Evolutionary conservation across 192 early-diverging fungal species (phyloP).

Genomic region (Allomyces javanicus): DNA sequence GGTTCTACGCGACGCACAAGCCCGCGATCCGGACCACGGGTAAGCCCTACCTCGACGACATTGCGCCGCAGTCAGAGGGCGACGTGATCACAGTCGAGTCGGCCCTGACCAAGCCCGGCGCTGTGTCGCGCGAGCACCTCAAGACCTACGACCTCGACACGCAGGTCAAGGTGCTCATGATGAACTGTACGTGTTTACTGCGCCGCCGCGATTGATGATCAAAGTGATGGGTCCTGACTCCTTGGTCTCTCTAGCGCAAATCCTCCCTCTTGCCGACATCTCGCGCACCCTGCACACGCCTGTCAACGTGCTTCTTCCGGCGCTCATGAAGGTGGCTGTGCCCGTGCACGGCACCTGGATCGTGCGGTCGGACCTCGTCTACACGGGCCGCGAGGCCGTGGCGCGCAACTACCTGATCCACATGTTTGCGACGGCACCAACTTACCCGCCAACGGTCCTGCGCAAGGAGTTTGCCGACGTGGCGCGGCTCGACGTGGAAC

Average conservation of each 20-base stretch:
- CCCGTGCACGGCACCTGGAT: no score
- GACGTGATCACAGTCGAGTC: not conserved
- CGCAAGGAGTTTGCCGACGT: not conserved
- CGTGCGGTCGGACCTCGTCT: no score
- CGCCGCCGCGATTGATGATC: no score
- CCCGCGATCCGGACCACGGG: not conserved
- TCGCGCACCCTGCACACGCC: not conserved
- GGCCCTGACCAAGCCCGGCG: not conserved
- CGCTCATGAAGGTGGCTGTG: no score
- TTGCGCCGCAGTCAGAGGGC: not conserved
- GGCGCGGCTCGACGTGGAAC: not conserved
- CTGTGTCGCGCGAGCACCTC: not conserved
- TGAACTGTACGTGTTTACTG: not conserved
- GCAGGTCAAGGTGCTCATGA: not conserved
- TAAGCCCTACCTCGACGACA: not conserved
- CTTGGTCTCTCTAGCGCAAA: not conserved
- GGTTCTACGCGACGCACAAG: not conserved
- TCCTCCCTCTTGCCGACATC: not conserved
- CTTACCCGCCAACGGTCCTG: not conserved
- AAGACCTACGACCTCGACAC: not conserved
- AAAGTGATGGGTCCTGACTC: no score
- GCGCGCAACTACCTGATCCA: not conserved
- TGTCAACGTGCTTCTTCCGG: no score
- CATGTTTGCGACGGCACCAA: not conserved
- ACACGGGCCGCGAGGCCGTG: not conserved